Evolutionary conservation across 1,284 basidiomycete genomes (phyloP).

Genomic region (Naganishia liquefaciens): DNA sequence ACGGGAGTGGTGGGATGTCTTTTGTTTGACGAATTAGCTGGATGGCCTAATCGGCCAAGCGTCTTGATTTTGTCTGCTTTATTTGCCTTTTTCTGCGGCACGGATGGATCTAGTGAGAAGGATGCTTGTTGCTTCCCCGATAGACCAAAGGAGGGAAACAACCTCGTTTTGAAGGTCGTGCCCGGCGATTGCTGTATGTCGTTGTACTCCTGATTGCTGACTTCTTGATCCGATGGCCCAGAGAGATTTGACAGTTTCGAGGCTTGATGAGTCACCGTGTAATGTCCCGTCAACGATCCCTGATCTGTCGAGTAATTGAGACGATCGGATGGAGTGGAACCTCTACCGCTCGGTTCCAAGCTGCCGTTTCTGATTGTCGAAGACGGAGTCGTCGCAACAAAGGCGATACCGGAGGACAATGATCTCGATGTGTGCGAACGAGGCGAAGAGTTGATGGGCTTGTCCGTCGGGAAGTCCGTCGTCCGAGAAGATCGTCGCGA

Average conservation of each 20-base stretch:
- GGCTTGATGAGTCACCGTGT: constrained; percentile 18
- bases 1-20: constrained; percentile 13
- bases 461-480: background rate
- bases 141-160: constrained; percentile 22
- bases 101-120: background rate
- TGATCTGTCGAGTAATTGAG: constrained; percentile 27
- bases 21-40: background rate
- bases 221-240: background rate
- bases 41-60: constrained; percentile 28
- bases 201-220: background rate
- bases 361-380: constrained; percentile 1
- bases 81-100: constrained; percentile 4
- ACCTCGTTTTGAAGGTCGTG: constrained; percentile 11
- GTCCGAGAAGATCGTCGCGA: background rate
- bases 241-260: background rate
- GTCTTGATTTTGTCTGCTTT: constrained; percentile 31
- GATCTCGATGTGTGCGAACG: background rate
- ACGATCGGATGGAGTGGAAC: constrained; percentile 23
- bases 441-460: background rate
- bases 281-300: constrained; percentile 15
- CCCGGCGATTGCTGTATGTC: background rate
- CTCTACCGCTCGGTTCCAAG: constrained; percentile 12
- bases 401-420: background rate
- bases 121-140: constrained; percentile 16
- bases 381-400: background rate